Evolutionary conservation across 129 eudicot genomes (phyloP).

Genomic region (Silybum marianum): DNA sequence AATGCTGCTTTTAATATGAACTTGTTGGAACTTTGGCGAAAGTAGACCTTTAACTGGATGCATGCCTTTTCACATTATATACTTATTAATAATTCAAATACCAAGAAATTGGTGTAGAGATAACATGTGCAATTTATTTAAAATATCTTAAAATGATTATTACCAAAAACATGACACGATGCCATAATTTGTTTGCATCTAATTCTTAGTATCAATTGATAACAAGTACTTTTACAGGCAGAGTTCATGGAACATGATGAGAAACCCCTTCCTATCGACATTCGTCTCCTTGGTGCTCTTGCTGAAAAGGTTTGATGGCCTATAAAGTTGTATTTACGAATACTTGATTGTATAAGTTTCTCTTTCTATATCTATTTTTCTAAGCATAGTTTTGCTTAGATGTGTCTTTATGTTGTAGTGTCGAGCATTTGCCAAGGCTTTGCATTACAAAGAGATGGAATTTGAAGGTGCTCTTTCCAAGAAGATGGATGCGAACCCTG

Average conservation of each 20-base stretch:
- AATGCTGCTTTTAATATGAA: constrained; percentile 8
- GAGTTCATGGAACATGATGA: constrained; percentile 99
- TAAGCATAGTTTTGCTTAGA: constrained; percentile 7
- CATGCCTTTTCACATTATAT: background rate
- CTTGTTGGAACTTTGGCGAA: background rate
- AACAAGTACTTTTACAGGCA: constrained; percentile 57
- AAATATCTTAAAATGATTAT: background rate
- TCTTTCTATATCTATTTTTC: background rate
- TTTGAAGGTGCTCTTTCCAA: constrained; percentile 92
- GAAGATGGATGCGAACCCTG: constrained; percentile 97
- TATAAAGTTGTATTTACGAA: constrained; percentile 9
- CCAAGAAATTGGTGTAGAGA: background rate
- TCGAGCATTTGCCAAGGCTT: constrained; percentile 99
- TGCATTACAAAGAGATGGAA: constrained; percentile 98
- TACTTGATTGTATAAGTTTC: constrained; percentile 11
- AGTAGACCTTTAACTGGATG: background rate
- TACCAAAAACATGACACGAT: background rate
- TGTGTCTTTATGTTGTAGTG: constrained; percentile 54
- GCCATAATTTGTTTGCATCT: background rate
- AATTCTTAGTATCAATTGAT: constrained; percentile 8
- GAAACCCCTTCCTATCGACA: constrained; percentile 95
- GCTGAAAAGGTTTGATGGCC: constrained; percentile 79
- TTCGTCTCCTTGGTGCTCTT: constrained; percentile 98
- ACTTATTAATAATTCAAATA: background rate
- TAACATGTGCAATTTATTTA: background rate